Evolutionary conservation across 2,329 filamentous ascomycete genomes (phyloP).

Genomic region (Orbilia ellipsospora): DNA sequence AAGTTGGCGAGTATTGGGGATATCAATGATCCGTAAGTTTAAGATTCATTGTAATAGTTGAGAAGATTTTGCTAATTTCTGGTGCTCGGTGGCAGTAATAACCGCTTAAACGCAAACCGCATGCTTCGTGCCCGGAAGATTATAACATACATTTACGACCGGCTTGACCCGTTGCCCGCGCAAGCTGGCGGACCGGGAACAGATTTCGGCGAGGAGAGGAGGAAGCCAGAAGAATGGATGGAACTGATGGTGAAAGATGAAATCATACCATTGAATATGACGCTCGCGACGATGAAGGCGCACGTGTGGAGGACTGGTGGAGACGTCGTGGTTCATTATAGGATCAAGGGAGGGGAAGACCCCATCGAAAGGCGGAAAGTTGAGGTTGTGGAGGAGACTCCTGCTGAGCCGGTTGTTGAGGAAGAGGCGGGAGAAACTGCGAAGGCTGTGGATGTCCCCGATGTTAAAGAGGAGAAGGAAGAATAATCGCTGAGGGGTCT

Average conservation of each 20-base stretch:
- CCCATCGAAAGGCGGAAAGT: constrained; percentile 59
- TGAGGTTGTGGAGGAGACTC: constrained; percentile 9
- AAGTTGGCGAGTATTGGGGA: constrained; percentile 77
- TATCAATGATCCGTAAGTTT: constrained; percentile 59
- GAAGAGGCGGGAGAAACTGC: constrained; percentile 4
- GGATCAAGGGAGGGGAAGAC: constrained; percentile 84
- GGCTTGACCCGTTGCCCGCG: constrained; percentile 74
- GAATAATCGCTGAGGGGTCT: constrained; percentile 16
- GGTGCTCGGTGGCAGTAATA: constrained; percentile 69
- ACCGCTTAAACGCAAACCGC: constrained; percentile 91
- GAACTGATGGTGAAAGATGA: constrained; percentile 95
- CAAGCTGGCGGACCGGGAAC: constrained; percentile 42
- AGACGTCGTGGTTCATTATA: constrained; percentile 91
- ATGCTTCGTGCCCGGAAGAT: constrained; percentile 98
- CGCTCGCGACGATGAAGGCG: constrained; percentile 87
- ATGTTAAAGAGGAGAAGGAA: constrained; percentile 25
- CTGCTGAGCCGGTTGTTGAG: neutral
- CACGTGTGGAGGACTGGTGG: constrained; percentile 96
- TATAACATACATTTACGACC: constrained; percentile 87
- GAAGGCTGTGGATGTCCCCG: constrained; percentile 28
- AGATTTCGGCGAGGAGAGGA: constrained; percentile 57
- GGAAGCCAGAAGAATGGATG: constrained; percentile 90
- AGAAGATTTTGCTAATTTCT: neutral
- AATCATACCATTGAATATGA: constrained; percentile 83
- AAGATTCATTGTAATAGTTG: neutral